A percentile compares a stretch with the other conserved stretches of the same genome.
Evolutionary conservation across 2,329 filamentous ascomycete genomes (phyloP).

Genomic region (Rhexocercosporidium sp.): DNA sequence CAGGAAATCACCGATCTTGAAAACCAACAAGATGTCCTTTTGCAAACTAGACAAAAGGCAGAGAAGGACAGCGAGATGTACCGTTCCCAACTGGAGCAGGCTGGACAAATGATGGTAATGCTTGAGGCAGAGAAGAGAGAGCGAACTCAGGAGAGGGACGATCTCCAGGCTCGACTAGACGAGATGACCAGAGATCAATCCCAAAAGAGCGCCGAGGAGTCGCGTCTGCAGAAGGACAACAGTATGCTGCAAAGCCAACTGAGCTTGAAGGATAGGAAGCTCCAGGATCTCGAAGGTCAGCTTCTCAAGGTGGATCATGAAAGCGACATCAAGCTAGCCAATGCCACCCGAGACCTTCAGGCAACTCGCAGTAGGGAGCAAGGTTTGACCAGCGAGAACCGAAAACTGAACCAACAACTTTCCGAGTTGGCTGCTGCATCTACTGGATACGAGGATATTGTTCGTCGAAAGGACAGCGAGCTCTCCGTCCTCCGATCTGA

Average conservation of each 20-base stretch:
- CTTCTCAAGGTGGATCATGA: slow-evolving; percentile 87
- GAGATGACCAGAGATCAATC: slow-evolving; percentile 74
- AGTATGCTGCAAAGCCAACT: slow-evolving; percentile 92
- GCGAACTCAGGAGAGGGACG: slow-evolving; percentile 68
- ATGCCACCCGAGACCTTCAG: slow-evolving; percentile 80
- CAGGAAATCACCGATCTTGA: slow-evolving; percentile 94
- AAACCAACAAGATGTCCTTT: slow-evolving; percentile 87
- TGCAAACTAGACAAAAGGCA: slow-evolving; percentile 86
- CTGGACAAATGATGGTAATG: slow-evolving; percentile 81
- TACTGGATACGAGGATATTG: slow-evolving; percentile 92
- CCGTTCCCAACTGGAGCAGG: slow-evolving; percentile 86
- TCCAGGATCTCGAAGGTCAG: slow-evolving; percentile 84
- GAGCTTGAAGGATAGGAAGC: slow-evolving; percentile 85
- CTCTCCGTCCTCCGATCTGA: slow-evolving; percentile 84
- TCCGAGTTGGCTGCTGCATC: slow-evolving; percentile 88
- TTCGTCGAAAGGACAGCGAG: slow-evolving; percentile 93
- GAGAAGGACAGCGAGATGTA: slow-evolving; percentile 84
- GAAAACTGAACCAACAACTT: slow-evolving; percentile 82
- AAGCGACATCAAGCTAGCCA: slow-evolving; percentile 81
- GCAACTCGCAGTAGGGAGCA: slow-evolving; percentile 74
- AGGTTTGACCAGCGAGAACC: slow-evolving; percentile 79
- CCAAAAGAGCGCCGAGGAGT: slow-evolving; percentile 77
- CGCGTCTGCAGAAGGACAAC: slow-evolving; percentile 79
- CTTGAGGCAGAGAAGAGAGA: slow-evolving; percentile 86
- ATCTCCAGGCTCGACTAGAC: slow-evolving; percentile 73